A percentile compares a stretch with the other conserved stretches of the same genome.
Conservation (phyloP, 2,329 filamentous ascomycete genomes). For the Claviceps quebecensis region DNA sequence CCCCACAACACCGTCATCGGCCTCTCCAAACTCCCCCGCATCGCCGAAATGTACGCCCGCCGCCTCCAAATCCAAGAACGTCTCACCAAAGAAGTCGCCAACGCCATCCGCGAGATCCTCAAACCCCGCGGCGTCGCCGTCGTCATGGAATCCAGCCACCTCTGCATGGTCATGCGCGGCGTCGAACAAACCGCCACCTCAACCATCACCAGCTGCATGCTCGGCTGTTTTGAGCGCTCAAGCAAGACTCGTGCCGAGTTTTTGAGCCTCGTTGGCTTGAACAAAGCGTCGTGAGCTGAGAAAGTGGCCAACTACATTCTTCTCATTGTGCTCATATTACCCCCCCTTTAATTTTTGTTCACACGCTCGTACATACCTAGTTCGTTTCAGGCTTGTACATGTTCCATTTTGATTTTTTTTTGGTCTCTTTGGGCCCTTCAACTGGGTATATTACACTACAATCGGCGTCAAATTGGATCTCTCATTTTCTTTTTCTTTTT, state of each 20-base stretch:
- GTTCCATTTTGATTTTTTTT: too few relatives aligned
- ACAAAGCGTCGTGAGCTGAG: constrained; percentile 17
- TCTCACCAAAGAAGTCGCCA: constrained; percentile 87
- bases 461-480: too few relatives aligned
- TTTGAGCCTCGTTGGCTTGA: constrained; percentile 60
- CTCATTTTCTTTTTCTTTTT: too few relatives aligned
- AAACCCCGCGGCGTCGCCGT: constrained; percentile 91
- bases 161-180: constrained; percentile 99
- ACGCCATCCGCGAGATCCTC: constrained; percentile 84
- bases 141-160: constrained; percentile 90
- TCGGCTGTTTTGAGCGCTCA: constrained; percentile 87
- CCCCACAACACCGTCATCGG: constrained; percentile 83
- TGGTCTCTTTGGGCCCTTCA: too few relatives aligned
- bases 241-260: constrained; percentile 96
- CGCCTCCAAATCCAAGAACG: constrained; percentile 92
- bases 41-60: constrained; percentile 93
- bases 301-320: background rate
- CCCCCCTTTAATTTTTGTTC: background rate
- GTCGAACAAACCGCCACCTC: constrained; percentile 79
- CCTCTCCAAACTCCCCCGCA: constrained; percentile 86
- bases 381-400: too few relatives aligned
- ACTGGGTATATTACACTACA: too few relatives aligned
- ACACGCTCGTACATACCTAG: background rate
- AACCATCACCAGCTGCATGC: constrained; percentile 91
- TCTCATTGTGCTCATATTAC: background rate